phyloP scores from a whole-genome alignment of 768 basidiomycete genomes.

The Termitomyces sp. region DNA sequence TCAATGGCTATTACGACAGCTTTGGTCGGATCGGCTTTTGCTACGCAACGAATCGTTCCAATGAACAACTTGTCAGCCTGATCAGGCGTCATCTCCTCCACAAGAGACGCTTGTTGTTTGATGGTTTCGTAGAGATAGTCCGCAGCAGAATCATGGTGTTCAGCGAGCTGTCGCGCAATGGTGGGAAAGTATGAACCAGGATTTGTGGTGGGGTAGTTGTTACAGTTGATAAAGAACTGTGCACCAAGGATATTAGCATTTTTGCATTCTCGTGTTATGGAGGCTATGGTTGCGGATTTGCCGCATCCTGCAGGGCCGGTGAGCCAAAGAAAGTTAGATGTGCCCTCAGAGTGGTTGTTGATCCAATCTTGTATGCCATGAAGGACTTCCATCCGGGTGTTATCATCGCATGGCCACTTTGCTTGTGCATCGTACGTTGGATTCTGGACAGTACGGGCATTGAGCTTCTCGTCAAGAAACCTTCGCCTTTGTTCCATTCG shows the following conservation, averaged over 20 bases:
- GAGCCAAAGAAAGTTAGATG: constrained; percentile 11
- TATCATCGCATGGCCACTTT: background rate
- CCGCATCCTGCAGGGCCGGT: constrained; percentile 5
- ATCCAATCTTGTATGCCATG: background rate
- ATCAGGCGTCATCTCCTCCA: constrained; percentile 3
- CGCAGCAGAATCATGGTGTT: background rate
- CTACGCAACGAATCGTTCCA: constrained; percentile 4
- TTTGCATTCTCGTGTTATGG: constrained; percentile 6
- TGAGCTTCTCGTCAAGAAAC: background rate
- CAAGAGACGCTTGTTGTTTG: constrained; percentile 2
- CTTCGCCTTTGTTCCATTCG: background rate
- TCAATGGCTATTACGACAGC: constrained; percentile 16
- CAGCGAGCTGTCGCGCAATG: background rate
- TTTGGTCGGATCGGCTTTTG: background rate
- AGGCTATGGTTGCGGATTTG: constrained; percentile 12
- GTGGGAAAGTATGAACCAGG: background rate
- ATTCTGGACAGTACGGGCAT: background rate
- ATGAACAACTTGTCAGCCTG: constrained; percentile 16
- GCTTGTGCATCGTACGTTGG: background rate
- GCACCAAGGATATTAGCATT: constrained; percentile 4
- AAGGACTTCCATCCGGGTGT: background rate
- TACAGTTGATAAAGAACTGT: constrained; percentile 8
- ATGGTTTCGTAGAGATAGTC: background rate
- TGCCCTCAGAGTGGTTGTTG: background rate
- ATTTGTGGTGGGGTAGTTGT: constrained; percentile 1